Conservation (phyloP, 495 filamentous ascomycete genomes). For the Wilcoxina mikolae region DNA sequence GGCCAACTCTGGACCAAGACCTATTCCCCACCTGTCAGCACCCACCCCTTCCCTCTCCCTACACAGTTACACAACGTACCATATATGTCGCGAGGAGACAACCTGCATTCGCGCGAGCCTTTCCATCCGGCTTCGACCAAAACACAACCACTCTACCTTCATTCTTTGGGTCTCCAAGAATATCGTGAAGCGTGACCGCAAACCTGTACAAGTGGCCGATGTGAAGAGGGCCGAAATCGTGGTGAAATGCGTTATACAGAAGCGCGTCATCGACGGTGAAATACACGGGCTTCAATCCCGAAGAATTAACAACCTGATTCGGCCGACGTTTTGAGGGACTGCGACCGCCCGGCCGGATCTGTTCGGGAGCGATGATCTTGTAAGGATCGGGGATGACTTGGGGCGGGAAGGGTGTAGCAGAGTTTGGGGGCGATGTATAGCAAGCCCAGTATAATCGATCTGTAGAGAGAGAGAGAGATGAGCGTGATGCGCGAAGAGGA, state of each 20-base stretch:
- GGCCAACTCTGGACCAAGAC: slow-evolving; percentile 94
- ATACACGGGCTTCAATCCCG: slow-evolving; percentile 56
- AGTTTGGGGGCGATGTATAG: slow-evolving; percentile 67
- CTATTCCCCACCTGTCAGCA: slow-evolving; percentile 10
- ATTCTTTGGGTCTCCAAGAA: slow-evolving; percentile 72
- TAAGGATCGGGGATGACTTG: slow-evolving; percentile 39
- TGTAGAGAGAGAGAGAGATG: background rate
- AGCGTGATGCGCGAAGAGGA: background rate
- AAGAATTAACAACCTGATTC: slow-evolving; percentile 29
- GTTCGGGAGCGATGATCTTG: slow-evolving; percentile 62
- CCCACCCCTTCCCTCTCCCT: background rate
- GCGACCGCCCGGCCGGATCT: slow-evolving; percentile 40
- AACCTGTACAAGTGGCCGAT: slow-evolving; percentile 95
- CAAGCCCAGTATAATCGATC: slow-evolving; percentile 91
- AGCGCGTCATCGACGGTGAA: slow-evolving; percentile 89
- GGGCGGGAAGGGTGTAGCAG: slow-evolving; percentile 76
- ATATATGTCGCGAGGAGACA: slow-evolving; percentile 91
- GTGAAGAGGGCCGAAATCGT: slow-evolving; percentile 94
- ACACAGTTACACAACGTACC: too few species aligned
- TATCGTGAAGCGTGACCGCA: slow-evolving; percentile 84
- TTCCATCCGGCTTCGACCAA: slow-evolving; percentile 80
- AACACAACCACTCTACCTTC: slow-evolving; percentile 79
- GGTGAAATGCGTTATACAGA: slow-evolving; percentile 95
- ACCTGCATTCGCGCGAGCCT: slow-evolving; percentile 94
- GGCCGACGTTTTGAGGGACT: slow-evolving; percentile 58